Percentiles rank a stretch among this genome's conserved stretches.
These are phyloP conservation scores for Capniomyces stellatus DNA, from an alignment of 371 early-diverging fungal species.

Conservation along the genomic window DNA sequence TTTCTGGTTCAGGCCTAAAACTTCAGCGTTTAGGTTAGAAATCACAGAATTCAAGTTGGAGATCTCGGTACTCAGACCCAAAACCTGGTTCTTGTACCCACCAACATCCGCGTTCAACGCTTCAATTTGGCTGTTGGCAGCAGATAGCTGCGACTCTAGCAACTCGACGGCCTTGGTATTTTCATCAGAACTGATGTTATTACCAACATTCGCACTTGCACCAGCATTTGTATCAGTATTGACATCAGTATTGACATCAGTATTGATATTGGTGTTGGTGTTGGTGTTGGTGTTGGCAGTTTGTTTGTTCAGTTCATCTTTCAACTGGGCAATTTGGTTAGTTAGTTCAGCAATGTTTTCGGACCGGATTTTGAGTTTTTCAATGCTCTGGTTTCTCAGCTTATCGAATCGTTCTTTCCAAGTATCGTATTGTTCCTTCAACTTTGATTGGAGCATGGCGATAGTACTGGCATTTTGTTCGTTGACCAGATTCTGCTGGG, in stretches of 20 bases:
- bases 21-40: background rate
- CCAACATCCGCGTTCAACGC: too few relatives aligned
- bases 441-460: background rate
- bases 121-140: too few relatives aligned
- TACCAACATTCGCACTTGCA: background rate
- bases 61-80: too few relatives aligned
- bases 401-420: slow-evolving; percentile 1
- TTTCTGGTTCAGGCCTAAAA: background rate
- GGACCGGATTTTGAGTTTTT: slow-evolving; percentile 1
- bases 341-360: background rate
- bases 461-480: background rate
- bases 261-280: background rate
- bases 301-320: background rate
- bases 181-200: background rate
- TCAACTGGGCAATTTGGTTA: background rate
- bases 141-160: too few relatives aligned
- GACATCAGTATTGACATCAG: background rate
- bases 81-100: too few relatives aligned
- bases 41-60: background rate
- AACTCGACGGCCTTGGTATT: background rate
- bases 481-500: background rate
- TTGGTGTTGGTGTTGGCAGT: too few relatives aligned
- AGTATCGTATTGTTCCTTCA: background rate
- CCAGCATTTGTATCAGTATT: background rate
- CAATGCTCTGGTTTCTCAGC: background rate